Evolutionary conservation across 192 early-diverging fungal genomes (phyloP).

Genomic region (Pilaira anomala): DNA sequence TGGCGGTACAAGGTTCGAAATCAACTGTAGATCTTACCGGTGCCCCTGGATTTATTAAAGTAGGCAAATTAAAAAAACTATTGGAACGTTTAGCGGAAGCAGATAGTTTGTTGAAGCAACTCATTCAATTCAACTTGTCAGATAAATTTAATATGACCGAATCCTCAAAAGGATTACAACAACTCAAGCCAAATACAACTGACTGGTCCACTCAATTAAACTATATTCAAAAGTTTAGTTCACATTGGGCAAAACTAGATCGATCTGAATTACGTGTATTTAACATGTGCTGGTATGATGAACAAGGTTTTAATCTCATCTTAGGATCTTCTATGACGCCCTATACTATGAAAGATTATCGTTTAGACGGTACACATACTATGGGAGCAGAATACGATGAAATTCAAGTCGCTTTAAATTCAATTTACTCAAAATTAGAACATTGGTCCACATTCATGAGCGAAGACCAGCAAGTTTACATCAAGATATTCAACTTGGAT

Average conservation of each 20-base stretch:
- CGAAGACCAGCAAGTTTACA: conserved; percentile 23
- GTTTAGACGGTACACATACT: neutral
- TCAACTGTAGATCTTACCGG: conserved; percentile 18
- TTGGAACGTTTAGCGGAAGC: conserved; percentile 44
- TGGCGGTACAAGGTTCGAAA: conserved; percentile 31
- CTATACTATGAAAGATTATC: neutral
- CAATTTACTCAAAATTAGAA: neutral
- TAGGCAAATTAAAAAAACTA: conserved; percentile 44
- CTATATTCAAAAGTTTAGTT: conserved; percentile 19
- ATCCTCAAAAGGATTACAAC: neutral
- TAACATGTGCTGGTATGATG: conserved; percentile 49
- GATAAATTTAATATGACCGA: neutral
- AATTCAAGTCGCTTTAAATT: neutral
- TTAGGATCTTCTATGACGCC: conserved; percentile 13
- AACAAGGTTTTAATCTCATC: conserved; percentile 42
- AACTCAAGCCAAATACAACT: too few species aligned
- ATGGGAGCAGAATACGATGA: conserved; percentile 13
- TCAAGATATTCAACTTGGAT: conserved; percentile 24
- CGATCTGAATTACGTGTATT: conserved; percentile 24
- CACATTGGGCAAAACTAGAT: conserved; percentile 29
- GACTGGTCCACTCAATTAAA: neutral
- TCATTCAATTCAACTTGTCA: conserved; percentile 12
- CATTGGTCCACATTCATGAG: conserved; percentile 23
- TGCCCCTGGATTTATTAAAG: conserved; percentile 49
- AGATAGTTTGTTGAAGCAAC: conserved; percentile 43